Evolutionary conservation across 352 stramenopile genomes (phyloP).

Genomic region (Globisporangium radiosum): DNA sequence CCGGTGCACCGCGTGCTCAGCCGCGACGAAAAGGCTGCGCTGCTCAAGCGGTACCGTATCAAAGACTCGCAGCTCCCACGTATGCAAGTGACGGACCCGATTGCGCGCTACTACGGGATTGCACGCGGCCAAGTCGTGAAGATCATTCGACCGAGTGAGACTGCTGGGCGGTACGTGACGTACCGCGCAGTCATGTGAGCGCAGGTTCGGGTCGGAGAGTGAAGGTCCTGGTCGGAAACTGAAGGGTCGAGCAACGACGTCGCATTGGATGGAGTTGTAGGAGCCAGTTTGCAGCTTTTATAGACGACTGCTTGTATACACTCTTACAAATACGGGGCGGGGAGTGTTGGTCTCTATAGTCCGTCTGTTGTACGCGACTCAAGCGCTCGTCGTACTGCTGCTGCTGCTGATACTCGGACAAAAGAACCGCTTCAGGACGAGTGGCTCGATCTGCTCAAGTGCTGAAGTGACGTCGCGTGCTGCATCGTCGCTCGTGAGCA

Average conservation of each 20-base stretch:
- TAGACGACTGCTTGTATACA: too few relatives aligned
- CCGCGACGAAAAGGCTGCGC: slow-evolving; percentile 95
- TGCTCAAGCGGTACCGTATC: slow-evolving; percentile 98
- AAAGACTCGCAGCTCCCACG: slow-evolving; percentile 98
- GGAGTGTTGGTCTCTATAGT: neutral
- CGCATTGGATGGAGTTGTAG: too few relatives aligned
- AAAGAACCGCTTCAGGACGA: slow-evolving; percentile 28
- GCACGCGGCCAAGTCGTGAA: slow-evolving; percentile 97
- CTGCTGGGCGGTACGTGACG: slow-evolving; percentile 98
- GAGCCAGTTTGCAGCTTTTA: too few relatives aligned
- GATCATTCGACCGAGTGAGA: slow-evolving; percentile 99
- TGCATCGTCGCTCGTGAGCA: slow-evolving; percentile 17
- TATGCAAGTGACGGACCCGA: slow-evolving; percentile 98
- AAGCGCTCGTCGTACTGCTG: neutral
- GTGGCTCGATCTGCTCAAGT: slow-evolving; percentile 24
- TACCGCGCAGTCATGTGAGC: slow-evolving; percentile 98
- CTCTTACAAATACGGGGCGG: too few relatives aligned
- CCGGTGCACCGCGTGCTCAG: slow-evolving; percentile 97
- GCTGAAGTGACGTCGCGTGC: slow-evolving; percentile 11
- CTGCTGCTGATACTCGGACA: slow-evolving; percentile 1
- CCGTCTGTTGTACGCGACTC: neutral
- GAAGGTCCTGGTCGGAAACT: too few relatives aligned
- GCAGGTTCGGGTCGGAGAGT: too few relatives aligned
- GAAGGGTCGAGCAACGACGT: too few relatives aligned
- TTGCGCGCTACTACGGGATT: slow-evolving; percentile 97